Percentiles rank a stretch among this genome's conserved stretches.
Evolutionary conservation across 1,284 basidiomycete genomes (phyloP).

Genomic region (Mrakiaceae sp.): DNA sequence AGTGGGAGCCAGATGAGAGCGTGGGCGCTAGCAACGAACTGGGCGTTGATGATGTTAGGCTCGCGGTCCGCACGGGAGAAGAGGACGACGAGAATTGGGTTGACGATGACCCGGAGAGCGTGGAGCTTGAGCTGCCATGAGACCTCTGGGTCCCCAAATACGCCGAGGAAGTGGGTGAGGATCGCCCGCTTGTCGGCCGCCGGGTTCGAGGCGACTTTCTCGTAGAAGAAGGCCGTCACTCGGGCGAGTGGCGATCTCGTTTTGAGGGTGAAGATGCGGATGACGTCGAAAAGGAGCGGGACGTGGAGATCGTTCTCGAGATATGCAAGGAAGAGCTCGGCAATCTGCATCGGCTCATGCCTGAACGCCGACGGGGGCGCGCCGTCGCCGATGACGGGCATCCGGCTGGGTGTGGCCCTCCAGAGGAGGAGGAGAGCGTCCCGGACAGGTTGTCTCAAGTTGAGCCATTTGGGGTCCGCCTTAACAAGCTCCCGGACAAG

Average conservation of each 20-base stretch:
- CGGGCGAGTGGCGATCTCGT: constrained; percentile 71
- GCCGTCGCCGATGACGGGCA: constrained; percentile 27
- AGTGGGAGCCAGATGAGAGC: constrained; percentile 70
- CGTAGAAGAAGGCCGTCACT: constrained; percentile 79
- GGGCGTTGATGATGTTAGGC: constrained; percentile 48
- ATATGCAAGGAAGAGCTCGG: constrained; percentile 60
- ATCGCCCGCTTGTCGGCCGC: constrained; percentile 56
- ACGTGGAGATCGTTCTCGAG: constrained; percentile 57
- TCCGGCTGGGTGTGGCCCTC: constrained; percentile 41
- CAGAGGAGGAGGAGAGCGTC: constrained; percentile 61
- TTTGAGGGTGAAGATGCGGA: constrained; percentile 69
- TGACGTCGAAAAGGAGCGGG: constrained; percentile 80
- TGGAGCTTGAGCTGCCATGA: constrained; percentile 72
- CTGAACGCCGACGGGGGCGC: constrained; percentile 40
- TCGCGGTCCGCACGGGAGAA: constrained; percentile 47
- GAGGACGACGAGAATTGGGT: constrained; percentile 74
- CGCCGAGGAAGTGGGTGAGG: constrained; percentile 70
- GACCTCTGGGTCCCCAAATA: constrained; percentile 60
- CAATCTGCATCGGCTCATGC: constrained; percentile 58
- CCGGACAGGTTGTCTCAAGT: constrained; percentile 44
- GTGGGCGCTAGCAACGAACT: constrained; percentile 60
- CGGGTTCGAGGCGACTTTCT: constrained; percentile 54
- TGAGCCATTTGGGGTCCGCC: constrained; percentile 60
- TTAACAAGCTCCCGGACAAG: constrained; percentile 66
- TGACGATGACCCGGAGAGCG: constrained; percentile 77